phyloP scores from a whole-genome alignment of 257 asterid species.

The Avicennia marina region DNA sequence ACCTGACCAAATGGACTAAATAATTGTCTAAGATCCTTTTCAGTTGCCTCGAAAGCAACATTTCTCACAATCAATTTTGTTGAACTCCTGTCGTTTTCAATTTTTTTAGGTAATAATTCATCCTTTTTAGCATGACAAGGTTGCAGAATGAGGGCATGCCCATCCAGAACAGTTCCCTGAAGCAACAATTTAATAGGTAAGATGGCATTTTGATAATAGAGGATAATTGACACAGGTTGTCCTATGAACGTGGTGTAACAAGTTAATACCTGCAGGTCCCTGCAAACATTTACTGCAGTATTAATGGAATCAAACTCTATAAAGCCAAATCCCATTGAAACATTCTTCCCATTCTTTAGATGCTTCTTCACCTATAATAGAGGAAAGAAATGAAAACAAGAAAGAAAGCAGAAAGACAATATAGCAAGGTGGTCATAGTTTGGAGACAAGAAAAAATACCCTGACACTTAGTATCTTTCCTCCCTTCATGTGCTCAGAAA shows the following conservation, averaged over 20 bases:
- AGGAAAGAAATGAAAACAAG: not conserved
- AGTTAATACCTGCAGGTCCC: slow-evolving; percentile 63
- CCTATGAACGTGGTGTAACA: not conserved
- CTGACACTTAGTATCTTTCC: slow-evolving; percentile 79
- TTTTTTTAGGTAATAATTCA: slow-evolving; percentile 36
- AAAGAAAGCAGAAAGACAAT: not conserved
- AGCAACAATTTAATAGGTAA: slow-evolving; percentile 1
- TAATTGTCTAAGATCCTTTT: slow-evolving; percentile 80
- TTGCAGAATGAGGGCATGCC: slow-evolving; percentile 89
- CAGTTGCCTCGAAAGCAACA: slow-evolving; percentile 96
- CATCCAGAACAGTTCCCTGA: slow-evolving; percentile 89
- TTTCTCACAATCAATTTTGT: slow-evolving; percentile 88
- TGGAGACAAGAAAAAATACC: slow-evolving; percentile 44
- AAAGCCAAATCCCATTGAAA: slow-evolving; percentile 95
- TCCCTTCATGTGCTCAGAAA: slow-evolving; percentile 57
- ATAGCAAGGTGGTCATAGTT: not conserved
- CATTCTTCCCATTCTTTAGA: slow-evolving; percentile 74
- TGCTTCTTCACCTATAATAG: slow-evolving; percentile 75
- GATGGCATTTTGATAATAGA: not conserved
- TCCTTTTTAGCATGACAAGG: slow-evolving; percentile 74
- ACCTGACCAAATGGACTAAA: slow-evolving; percentile 95
- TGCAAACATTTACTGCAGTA: slow-evolving; percentile 70
- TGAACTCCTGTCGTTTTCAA: slow-evolving; percentile 58
- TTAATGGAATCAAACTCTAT: slow-evolving; percentile 79
- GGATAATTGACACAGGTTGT: not conserved